phyloP scores from a whole-genome alignment of 306 rosid genomes.

The Astragalus glycyphyllos region DNA sequence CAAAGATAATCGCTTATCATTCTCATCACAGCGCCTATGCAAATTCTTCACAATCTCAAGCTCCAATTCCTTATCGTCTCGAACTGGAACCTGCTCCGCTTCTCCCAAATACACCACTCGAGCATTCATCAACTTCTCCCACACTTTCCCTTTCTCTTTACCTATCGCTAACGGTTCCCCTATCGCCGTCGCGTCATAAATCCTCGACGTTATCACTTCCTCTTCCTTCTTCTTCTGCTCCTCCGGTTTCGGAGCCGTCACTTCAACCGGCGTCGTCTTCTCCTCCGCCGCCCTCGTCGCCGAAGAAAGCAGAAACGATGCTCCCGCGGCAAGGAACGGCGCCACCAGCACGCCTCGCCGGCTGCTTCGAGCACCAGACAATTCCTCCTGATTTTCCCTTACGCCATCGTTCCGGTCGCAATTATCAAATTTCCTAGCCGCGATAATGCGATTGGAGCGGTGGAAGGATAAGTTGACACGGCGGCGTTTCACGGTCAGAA shows the following conservation, averaged over 20 bases:
- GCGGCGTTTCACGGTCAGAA: slow-evolving; percentile 43
- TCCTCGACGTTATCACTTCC: slow-evolving; percentile 78
- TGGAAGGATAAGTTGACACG: slow-evolving; percentile 41
- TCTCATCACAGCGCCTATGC: slow-evolving; percentile 63
- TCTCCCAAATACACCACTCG: slow-evolving; percentile 87
- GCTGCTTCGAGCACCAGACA: slow-evolving; percentile 30
- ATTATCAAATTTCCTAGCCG: slow-evolving; percentile 27
- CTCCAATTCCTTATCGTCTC: slow-evolving; percentile 92
- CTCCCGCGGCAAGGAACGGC: slow-evolving; percentile 71
- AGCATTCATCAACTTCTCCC: slow-evolving; percentile 95
- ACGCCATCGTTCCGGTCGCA: slow-evolving; percentile 7
- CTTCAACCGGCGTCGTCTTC: slow-evolving; percentile 21
- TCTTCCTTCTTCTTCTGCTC: slow-evolving; percentile 50
- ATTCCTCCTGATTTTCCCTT: not conserved
- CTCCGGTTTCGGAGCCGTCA: slow-evolving; percentile 40
- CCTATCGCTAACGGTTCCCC: slow-evolving; percentile 96
- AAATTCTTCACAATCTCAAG: slow-evolving; percentile 77
- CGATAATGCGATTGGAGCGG: slow-evolving; percentile 32
- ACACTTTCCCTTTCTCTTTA: slow-evolving; percentile 79
- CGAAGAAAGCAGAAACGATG: slow-evolving; percentile 63
- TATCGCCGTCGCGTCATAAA: slow-evolving; percentile 84
- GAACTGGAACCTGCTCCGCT: slow-evolving; percentile 92
- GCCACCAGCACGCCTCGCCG: slow-evolving; percentile 67
- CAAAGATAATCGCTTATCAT: slow-evolving; percentile 64
- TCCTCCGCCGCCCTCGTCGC: slow-evolving; percentile 65